These are phyloP conservation scores for Mallotus nudiflorus DNA, from an alignment of 345 rosid genomes.

Conservation along the genomic window DNA sequence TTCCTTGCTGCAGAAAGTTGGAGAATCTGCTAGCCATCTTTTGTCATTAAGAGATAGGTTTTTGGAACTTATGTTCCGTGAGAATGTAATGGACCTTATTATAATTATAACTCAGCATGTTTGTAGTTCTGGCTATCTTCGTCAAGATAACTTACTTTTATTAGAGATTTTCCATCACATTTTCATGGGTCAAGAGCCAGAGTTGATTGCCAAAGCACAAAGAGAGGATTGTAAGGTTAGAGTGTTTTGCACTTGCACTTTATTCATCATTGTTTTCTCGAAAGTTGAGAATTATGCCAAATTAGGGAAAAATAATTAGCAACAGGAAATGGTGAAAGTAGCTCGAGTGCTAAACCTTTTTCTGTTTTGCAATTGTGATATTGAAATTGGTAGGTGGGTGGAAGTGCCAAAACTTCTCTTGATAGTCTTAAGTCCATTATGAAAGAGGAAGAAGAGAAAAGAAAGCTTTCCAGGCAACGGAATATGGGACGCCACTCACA, in stretches of 20 bases:
- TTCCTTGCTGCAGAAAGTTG: slow-evolving; percentile 64
- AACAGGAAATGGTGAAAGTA: background rate
- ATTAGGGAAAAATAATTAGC: background rate
- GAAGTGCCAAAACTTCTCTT: slow-evolving; percentile 45
- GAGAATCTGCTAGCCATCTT: slow-evolving; percentile 58
- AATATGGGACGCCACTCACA: slow-evolving; percentile 62
- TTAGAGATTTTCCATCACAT: slow-evolving; percentile 74
- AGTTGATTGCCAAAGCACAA: slow-evolving; percentile 56
- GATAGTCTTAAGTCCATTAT: slow-evolving; percentile 71
- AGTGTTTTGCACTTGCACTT: slow-evolving; percentile 9
- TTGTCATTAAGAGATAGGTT: slow-evolving; percentile 78
- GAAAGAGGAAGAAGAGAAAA: slow-evolving; percentile 66
- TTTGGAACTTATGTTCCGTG: slow-evolving; percentile 70
- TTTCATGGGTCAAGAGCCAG: slow-evolving; percentile 77
- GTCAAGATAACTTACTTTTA: slow-evolving; percentile 79
- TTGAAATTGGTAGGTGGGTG: slow-evolving; percentile 42
- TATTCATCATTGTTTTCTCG: background rate
- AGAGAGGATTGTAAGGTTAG: slow-evolving; percentile 47
- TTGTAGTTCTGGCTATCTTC: slow-evolving; percentile 56
- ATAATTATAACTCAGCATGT: slow-evolving; percentile 66
- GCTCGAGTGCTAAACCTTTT: background rate
- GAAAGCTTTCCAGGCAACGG: slow-evolving; percentile 54
- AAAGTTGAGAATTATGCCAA: background rate
- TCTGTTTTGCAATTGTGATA: background rate
- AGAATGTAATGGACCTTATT: slow-evolving; percentile 79